Evolutionary conservation across 2,329 filamentous ascomycete genomes (phyloP).

Genomic region (Fusarium devonianum): DNA sequence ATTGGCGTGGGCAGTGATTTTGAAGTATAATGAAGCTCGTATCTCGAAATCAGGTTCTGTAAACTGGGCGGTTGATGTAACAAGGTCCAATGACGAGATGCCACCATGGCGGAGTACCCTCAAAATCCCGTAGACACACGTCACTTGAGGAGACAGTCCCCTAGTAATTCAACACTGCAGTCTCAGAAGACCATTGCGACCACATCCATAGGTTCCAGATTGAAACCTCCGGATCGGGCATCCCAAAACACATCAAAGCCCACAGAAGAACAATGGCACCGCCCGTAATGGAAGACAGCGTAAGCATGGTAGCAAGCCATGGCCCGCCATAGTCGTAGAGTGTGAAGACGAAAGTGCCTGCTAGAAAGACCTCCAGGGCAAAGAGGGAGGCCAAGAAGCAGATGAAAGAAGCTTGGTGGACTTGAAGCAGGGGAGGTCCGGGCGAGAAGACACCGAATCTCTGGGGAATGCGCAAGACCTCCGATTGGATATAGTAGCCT

Average conservation of each 20-base stretch:
- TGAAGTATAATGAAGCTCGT: too few species aligned
- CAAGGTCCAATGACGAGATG: too few species aligned
- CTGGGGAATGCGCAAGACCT: not conserved
- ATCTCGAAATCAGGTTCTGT: too few species aligned
- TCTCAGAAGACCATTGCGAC: too few species aligned
- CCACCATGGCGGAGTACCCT: too few species aligned
- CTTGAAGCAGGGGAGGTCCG: constrained; percentile 1
- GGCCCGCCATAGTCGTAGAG: not conserved
- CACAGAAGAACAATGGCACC: not conserved
- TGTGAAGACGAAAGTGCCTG: not conserved
- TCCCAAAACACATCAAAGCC: not conserved
- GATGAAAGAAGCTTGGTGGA: not conserved
- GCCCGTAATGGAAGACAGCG: not conserved
- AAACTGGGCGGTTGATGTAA: too few species aligned
- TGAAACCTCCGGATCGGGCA: not conserved
- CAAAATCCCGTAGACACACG: too few species aligned
- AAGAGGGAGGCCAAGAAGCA: not conserved
- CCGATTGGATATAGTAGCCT: not conserved
- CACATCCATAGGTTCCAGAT: too few species aligned
- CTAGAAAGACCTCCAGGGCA: not conserved
- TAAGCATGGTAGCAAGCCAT: not conserved
- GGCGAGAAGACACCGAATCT: constrained; percentile 1
- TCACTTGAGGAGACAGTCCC: too few species aligned
- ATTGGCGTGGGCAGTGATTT: too few species aligned
- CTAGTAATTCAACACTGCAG: too few species aligned